Evolutionary conservation across 768 basidiomycete species (phyloP), one percentile per base, ranked within the genome.

Genomic region (Rhodocollybia butyracea): DNA sequence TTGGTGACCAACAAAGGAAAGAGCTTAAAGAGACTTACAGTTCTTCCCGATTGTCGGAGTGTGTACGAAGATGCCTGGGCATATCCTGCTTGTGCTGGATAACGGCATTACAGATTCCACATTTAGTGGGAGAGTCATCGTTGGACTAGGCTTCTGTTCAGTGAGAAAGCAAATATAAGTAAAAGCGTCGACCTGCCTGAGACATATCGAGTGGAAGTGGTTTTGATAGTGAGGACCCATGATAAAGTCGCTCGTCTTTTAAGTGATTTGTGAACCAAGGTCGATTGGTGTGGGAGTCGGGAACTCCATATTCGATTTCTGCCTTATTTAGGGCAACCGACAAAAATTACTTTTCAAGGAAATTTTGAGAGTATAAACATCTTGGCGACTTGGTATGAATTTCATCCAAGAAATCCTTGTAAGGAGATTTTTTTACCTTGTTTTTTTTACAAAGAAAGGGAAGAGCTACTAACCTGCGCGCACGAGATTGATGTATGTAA

Each of bases 261-360:
- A 38, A 36, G 22, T 27, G 48, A 12, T 50, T 50, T 34, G 30
- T 10, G 26, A 50, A 38, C 5, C 12, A 22, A 4, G 48, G 48
- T 27, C 34, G 32, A 50, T 50, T 50, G 48, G 48, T 50, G 48
- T 50, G 48, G 48, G 48, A 50, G 32, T 39, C 5, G 13, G 15
- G 45, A 32, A n/a, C 3, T 26, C 2, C 34, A 6, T 27, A 26
- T 21, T 21, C 32, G 48, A 36, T 50, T 50, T 22, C 22, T 50
- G 34, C 48, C 48, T 50, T 50, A 36, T 50, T 50, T 22, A 34
- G 48, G 22, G 32, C 4, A 34, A 6, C 32, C 43, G 48, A 36
- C 19, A 50, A 30, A 50, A 50, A 50, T 50, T 50, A 15, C 31
- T 34, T 36, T 50, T 50, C 48, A 50, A 50, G 48, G 48, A 50